phyloP scores from a whole-genome alignment of 345 rosid species.

The Odontarrhena argentea region DNA sequence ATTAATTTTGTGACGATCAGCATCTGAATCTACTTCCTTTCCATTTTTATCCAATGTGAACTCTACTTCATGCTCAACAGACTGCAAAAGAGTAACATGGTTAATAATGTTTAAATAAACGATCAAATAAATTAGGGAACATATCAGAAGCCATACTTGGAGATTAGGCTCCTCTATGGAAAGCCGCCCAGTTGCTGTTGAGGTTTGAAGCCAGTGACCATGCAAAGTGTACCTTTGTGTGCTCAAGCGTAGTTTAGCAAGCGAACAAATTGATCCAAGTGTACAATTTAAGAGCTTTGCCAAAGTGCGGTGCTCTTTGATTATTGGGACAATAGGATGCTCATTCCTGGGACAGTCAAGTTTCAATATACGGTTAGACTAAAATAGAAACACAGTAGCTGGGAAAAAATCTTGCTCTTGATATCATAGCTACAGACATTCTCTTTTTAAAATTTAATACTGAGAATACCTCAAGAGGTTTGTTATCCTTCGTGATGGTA shows the following conservation, averaged over 20 bases:
- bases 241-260: slow-evolving; percentile 66
- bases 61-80: slow-evolving; percentile 90
- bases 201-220: slow-evolving; percentile 97
- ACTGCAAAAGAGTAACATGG: slow-evolving; percentile 52
- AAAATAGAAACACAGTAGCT: slow-evolving; percentile 14
- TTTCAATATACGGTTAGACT: slow-evolving; percentile 13
- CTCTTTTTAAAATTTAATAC: not conserved
- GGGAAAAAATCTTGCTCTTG: slow-evolving; percentile 19
- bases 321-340: slow-evolving; percentile 86
- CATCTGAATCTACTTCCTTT: slow-evolving; percentile 49
- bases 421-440: slow-evolving; percentile 2
- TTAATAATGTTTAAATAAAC: slow-evolving; percentile 13
- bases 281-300: slow-evolving; percentile 88
- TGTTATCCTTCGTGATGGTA: not conserved
- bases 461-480: slow-evolving; percentile 7
- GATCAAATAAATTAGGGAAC: slow-evolving; percentile 12
- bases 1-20: slow-evolving; percentile 56
- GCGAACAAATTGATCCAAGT: slow-evolving; percentile 83
- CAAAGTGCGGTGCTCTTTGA: slow-evolving; percentile 89
- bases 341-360: slow-evolving; percentile 63
- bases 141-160: slow-evolving; percentile 59
- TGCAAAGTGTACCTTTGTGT: slow-evolving; percentile 76
- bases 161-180: slow-evolving; percentile 99
- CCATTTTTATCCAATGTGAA: slow-evolving; percentile 50
- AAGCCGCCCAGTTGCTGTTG: slow-evolving; percentile 93